Conservation (phyloP, 352 stramenopile species). For the Phytophthora hibernalis region DNA sequence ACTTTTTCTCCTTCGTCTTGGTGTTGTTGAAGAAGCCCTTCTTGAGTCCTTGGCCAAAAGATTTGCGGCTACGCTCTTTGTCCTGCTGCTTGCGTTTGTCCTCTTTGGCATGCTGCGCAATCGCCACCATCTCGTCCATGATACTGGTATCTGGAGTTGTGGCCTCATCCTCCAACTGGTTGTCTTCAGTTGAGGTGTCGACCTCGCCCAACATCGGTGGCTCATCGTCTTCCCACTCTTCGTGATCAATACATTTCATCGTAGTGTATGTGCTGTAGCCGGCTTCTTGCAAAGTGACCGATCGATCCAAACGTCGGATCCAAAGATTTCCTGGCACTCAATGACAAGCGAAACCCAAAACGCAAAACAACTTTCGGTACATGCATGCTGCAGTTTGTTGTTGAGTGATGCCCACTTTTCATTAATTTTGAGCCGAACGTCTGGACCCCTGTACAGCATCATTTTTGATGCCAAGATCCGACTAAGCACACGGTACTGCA, state of each 20-base stretch:
- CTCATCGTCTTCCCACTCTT: conserved; percentile 50
- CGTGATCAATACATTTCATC: conserved; percentile 20
- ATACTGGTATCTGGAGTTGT: conserved; percentile 43
- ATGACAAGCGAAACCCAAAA: too few relatives aligned
- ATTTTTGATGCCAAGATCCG: too few relatives aligned
- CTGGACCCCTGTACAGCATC: too few relatives aligned
- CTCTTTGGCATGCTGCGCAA: conserved; percentile 61
- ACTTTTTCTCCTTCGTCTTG: conserved; percentile 22
- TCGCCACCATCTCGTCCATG: conserved; percentile 81
- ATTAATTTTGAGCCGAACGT: too few relatives aligned
- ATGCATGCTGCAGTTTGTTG: too few relatives aligned
- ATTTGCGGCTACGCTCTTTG: conserved; percentile 48
- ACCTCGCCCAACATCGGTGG: conserved; percentile 51
- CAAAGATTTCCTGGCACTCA: conserved; percentile 9
- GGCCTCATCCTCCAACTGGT: conserved; percentile 35
- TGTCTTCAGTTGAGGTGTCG: conserved; percentile 28
- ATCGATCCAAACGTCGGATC: conserved; percentile 22
- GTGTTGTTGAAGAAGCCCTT: conserved; percentile 72
- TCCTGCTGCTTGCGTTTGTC: conserved; percentile 54
- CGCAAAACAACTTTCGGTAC: too few relatives aligned
- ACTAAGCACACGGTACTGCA: too few relatives aligned
- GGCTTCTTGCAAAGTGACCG: conserved; percentile 19
- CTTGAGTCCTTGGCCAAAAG: conserved; percentile 72
- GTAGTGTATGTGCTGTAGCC: background rate
- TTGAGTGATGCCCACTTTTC: too few relatives aligned